Conservation (phyloP, 192 early-diverging fungal species). For the Phlyctochytrium arcticum region DNA sequence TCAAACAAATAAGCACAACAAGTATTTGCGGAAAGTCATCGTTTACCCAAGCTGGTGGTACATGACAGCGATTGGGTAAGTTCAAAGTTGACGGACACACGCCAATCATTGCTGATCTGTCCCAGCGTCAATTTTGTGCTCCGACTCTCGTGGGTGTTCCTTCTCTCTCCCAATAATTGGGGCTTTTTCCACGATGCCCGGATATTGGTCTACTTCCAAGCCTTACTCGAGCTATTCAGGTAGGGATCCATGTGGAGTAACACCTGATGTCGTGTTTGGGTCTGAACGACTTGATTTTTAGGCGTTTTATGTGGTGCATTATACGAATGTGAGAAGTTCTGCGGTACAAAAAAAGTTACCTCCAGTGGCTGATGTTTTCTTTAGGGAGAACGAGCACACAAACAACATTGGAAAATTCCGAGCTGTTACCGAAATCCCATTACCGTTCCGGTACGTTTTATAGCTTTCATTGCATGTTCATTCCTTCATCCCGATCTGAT, state of each 20-base stretch:
- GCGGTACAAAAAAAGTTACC: not conserved
- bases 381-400: constrained; percentile 43
- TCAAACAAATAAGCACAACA: constrained; percentile 22
- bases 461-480: too few relatives aligned
- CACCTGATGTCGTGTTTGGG: not conserved
- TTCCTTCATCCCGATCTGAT: too few relatives aligned
- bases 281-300: not conserved
- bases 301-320: constrained; percentile 41
- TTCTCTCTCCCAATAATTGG: constrained; percentile 44
- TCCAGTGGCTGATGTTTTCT: not conserved
- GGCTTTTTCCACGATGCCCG: constrained; percentile 26
- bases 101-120: not conserved
- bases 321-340: constrained; percentile 32
- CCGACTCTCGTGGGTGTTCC: constrained; percentile 38
- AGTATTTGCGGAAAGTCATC: constrained; percentile 38
- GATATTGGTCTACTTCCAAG: constrained; percentile 35
- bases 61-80: constrained; percentile 16
- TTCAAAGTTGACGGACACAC: not conserved
- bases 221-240: constrained; percentile 34
- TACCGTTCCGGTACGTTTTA: constrained; percentile 21
- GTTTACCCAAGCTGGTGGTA: constrained; percentile 39
- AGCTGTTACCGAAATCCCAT: constrained; percentile 35
- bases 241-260: too few relatives aligned
- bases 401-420: constrained; percentile 45
- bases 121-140: constrained; percentile 26